Base-by-base conservation (phyloP, 139 green algal genomes). In the Trebouxia sp. region DNA sequence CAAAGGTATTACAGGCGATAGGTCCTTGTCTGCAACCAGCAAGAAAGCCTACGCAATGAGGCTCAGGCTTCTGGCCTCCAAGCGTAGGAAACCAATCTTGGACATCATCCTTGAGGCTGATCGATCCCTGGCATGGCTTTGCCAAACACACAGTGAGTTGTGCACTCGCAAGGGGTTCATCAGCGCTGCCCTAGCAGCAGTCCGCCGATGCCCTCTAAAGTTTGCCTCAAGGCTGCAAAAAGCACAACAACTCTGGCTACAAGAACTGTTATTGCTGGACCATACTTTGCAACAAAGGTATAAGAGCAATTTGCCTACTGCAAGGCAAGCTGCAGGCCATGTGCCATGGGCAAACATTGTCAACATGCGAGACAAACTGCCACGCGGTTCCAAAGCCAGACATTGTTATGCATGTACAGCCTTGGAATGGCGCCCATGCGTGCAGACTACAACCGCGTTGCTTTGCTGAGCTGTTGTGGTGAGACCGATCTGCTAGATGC, bases 391-490 rank as follows among this genome's bases (percentile, higher is more conserved):
- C 37, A 48, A 75, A 75, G 65, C 65, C 12, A 48, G 65, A 30
- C 65, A 50, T 28, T 75, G 65, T 30, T 75, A n/a, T 75, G 65
- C 38, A 75, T 75, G 65, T 75, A 75, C 65, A 75, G 65, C 65
- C 38, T 75, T 43, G 65, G 65, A 32, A 75, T 75, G 65, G 65
- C 65, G 38, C 65, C 65, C 38, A 43, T 75, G 38, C 65, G 65
- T 75, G 65, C 65, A 50, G 65, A 75, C 32, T 75, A 75, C 38
- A 75, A 75, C 32, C 65, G 65, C 38, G 38, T 75, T 15, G 65
- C 65, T 47, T 30, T 75, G 32, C 38, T 75, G 65, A 75, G 65
- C 65, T 75, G 65, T 47, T 75, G 65, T 75, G 65, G 65, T 47
- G 65, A 75, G 32, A 75, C 65, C 22, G 65, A 75, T 28, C 65